Evolutionary conservation across 495 filamentous ascomycete species (phyloP).

Genomic region (Aspergillus kassunensis): DNA sequence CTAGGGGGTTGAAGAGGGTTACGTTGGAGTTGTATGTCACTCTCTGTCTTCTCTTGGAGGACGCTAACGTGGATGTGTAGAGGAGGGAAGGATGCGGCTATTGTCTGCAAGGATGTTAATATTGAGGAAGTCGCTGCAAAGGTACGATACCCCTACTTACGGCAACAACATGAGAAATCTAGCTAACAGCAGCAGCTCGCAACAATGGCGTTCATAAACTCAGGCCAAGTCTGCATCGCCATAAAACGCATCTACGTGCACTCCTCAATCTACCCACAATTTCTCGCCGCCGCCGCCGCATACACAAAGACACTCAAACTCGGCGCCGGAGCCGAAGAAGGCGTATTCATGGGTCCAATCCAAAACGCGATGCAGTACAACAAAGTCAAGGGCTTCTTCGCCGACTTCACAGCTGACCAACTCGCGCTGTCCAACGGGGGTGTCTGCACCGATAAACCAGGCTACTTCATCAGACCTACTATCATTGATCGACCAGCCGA

Average conservation of each 20-base stretch:
- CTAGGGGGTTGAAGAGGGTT: slow-evolving; percentile 48
- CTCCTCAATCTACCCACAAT: slow-evolving; percentile 4
- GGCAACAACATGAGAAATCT: no score
- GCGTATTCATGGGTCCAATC: slow-evolving; percentile 9
- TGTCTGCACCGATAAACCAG: neutral
- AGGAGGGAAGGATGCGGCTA: slow-evolving; percentile 26
- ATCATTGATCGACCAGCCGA: slow-evolving; percentile 9
- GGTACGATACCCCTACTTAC: no score
- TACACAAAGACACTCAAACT: neutral
- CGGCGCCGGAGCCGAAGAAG: neutral
- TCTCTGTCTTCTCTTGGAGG: slow-evolving; percentile 26
- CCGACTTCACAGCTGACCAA: neutral
- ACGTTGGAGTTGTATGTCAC: slow-evolving; percentile 38
- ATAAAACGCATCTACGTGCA: slow-evolving; percentile 13
- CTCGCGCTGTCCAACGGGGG: neutral
- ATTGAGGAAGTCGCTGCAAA: neutral
- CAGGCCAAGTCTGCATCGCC: slow-evolving; percentile 11
- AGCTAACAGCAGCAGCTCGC: no score
- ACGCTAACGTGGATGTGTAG: no score
- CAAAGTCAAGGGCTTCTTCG: slow-evolving; percentile 3
- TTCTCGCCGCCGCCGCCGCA: neutral
- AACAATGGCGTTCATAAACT: slow-evolving; percentile 9
- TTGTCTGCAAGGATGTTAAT: slow-evolving; percentile 2
- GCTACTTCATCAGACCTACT: slow-evolving; percentile 5
- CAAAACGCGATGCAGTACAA: slow-evolving; percentile 15